Base-by-base conservation (phyloP, 345 rosid species). In the Lepidium aucheri region DNA sequence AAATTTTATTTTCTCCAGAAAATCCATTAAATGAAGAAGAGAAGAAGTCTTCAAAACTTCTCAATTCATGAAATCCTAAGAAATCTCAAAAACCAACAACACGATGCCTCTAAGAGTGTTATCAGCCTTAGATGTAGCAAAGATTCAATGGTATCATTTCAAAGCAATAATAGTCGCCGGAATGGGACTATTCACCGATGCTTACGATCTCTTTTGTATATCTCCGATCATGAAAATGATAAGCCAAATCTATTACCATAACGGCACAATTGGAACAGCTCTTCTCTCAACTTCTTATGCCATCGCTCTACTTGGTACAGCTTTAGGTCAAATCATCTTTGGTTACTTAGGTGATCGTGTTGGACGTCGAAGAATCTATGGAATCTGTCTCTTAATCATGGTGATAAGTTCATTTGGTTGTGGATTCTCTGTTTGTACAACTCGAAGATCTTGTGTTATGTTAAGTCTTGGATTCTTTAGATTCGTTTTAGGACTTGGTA, bases 361-460 rank as follows among this genome's bases (percentile, higher is more conserved):
- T 22, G 96, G 96, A 3, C 73, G 96, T 43, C 83, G 85, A 5
- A 56, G 62, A 52, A 84, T 88, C 32, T 86, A 88, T 61, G 96
- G 96, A 3, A 60, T 78, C 5, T 70, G 88, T 13, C 69, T 88
- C 53, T 59, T 67, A 56, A 33, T 88, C 26, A 88, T 88, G 91
- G 54, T 86, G 0, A 9, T 82, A 1, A 74, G 89, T 75, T 88
- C 96, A 14, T 1, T 83, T 9, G 91, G 81, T 0, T 80, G 85
- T 12, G 96, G 91, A 0, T 82, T 88, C 69, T 88, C 96, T 15
- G 69, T 86, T 1, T 82, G 96, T 59, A 76, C 77, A 9, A 79
- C 81, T 7, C 65, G 67, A 8, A 45, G 69, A 1, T 72, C 76
- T 26, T 85, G 91, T 24, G 96, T 88, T 34, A 72, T 88, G 38